Percentiles rank a stretch among this genome's conserved stretches.
Evolutionary conservation across 352 stramenopile species (phyloP).

Genomic region (Pythium rishiriense): DNA sequence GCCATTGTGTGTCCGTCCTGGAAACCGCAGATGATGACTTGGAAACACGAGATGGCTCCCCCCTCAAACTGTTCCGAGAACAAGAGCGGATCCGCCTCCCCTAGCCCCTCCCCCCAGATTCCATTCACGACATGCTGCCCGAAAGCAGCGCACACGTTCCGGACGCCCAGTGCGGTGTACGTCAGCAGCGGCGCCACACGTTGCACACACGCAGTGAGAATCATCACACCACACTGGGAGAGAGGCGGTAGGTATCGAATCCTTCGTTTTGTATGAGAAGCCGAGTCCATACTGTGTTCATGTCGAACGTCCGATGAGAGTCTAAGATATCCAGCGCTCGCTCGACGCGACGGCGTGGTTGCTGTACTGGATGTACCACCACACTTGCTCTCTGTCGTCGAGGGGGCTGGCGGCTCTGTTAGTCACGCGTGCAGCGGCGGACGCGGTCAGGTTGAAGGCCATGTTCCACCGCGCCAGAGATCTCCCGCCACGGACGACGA

Average conservation of each 20-base stretch:
- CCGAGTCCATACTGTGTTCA: neutral
- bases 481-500: neutral
- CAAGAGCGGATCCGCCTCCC: conserved; percentile 21
- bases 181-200: neutral
- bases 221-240: neutral
- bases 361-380: neutral
- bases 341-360: neutral
- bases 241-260: neutral
- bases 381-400: neutral
- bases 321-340: conserved; percentile 1
- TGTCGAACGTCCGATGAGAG: neutral
- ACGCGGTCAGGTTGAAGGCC: neutral
- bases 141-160: neutral
- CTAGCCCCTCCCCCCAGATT: conserved; percentile 15
- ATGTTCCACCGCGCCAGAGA: neutral
- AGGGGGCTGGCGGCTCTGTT: neutral
- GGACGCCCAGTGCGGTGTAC: neutral
- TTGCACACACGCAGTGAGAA: conserved; percentile 8
- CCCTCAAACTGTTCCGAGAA: neutral
- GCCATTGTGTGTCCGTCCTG: neutral
- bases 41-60: neutral
- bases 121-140: neutral
- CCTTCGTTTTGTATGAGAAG: too few species aligned
- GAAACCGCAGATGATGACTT: neutral
- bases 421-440: conserved; percentile 9